Evolutionary conservation across 2,329 filamentous ascomycete genomes (phyloP), one percentile per base, ranked within the genome.

Genomic region (Remersonia thermophila): DNA sequence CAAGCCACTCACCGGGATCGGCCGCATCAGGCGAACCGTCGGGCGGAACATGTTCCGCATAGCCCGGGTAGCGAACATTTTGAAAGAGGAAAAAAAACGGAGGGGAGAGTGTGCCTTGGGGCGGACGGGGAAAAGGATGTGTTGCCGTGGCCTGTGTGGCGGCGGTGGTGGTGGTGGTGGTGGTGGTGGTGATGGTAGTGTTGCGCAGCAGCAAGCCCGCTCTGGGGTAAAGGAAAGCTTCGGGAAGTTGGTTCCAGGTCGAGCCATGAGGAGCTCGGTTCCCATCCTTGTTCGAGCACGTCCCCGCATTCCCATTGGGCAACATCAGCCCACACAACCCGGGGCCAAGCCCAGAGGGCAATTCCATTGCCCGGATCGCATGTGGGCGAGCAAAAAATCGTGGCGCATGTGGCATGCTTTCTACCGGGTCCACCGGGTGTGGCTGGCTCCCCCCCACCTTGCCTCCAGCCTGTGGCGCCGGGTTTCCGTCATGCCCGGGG

Each of bases 1-100:
- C 36, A 37, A 27, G 35, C 42, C 49, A 67, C 78, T 67, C 67
- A 89, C 84, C 53, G 83, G 83, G 55, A 83, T 61, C 50, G 81
- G 76, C 58, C 67, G 66, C 70, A 80, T 71, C 71, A 78, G 70
- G 63, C 73, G 72, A 59, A 63, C 62, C 48, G 75, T 76, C 49
- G 73, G 73, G 60, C 68, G 73, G 59, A 77, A 72, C 71, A 80
- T 78, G 55, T n/a, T n/a, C n/a, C 72, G 69, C 55, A 84, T 62
- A 56, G 71, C 64, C 52, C 69, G 67, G 54, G 79, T 76, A 55
- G 77, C 65, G 59, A 70, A 73, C 78, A 83, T 82, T 42, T 60
- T 71, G 65, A 40, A 38, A 20, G 26, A 36, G 20, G 15, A 37
- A 9, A 29, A 29, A 15, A 15, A 29, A 29, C 35, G 42, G 50